Evolutionary conservation across 2,329 filamentous ascomycete species (phyloP).

Genomic region (Fusarium succisae): DNA sequence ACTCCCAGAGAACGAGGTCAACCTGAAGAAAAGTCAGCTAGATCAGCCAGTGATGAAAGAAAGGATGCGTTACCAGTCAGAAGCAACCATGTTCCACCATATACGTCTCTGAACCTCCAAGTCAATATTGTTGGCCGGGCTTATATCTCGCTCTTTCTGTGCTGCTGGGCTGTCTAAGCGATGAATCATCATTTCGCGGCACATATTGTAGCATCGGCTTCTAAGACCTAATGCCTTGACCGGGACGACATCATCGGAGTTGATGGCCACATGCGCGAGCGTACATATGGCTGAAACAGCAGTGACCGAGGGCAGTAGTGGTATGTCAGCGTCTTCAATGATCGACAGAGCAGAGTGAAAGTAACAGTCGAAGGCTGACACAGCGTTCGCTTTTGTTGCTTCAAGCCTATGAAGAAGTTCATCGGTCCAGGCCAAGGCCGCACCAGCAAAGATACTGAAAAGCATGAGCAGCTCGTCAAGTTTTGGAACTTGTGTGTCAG

Average conservation of each 20-base stretch:
- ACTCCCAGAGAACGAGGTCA: not conserved
- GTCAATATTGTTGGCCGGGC: not conserved
- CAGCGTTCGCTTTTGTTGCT: not conserved
- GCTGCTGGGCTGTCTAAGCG: not conserved
- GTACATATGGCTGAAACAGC: not conserved
- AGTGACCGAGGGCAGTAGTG: not conserved
- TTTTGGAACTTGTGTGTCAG: too few relatives aligned
- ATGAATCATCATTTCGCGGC: constrained; percentile 2
- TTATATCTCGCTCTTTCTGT: not conserved
- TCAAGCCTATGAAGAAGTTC: not conserved
- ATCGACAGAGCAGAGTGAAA: not conserved
- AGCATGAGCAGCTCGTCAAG: not conserved
- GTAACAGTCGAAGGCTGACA: not conserved
- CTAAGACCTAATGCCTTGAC: not conserved
- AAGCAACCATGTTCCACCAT: constrained; percentile 8
- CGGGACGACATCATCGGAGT: not conserved
- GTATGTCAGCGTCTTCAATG: not conserved
- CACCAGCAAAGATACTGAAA: constrained; percentile 1
- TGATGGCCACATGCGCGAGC: not conserved
- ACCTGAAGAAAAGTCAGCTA: not conserved
- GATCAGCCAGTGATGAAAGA: rapidly evolving
- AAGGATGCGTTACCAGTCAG: not conserved
- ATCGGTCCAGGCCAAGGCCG: not conserved
- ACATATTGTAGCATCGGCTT: not conserved
- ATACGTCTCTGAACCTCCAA: constrained; percentile 1